Percentiles rank a stretch among this genome's conserved stretches.
These are phyloP conservation scores for Ziziphus jujuba DNA, from an alignment of 306 rosid genomes.

Conservation along the genomic window DNA sequence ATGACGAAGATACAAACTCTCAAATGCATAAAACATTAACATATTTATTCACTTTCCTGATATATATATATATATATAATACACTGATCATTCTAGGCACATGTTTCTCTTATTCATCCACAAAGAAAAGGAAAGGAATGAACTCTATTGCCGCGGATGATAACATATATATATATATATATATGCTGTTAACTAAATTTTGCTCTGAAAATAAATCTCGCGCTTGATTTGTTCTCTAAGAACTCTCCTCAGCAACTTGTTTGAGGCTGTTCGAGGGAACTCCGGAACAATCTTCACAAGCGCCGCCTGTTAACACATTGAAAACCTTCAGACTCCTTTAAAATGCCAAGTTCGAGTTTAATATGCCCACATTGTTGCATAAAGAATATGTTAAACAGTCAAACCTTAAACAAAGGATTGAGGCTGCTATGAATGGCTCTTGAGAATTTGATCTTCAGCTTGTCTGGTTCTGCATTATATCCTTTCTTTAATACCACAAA, in stretches of 20 bases:
- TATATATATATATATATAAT: too few relatives aligned
- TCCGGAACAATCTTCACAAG: slow-evolving; percentile 53
- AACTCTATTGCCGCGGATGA: too few relatives aligned
- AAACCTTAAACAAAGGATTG: slow-evolving; percentile 81
- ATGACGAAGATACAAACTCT: too few relatives aligned
- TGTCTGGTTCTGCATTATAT: slow-evolving; percentile 39
- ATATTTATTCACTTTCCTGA: too few relatives aligned
- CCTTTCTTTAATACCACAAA: slow-evolving; percentile 63
- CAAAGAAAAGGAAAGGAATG: too few relatives aligned
- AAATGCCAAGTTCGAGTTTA: neutral
- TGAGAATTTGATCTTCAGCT: slow-evolving; percentile 51
- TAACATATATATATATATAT: too few relatives aligned
- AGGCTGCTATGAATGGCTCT: slow-evolving; percentile 73
- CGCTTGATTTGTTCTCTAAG: slow-evolving; percentile 75
- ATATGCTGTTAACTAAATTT: slow-evolving; percentile 45
- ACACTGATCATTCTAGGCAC: too few relatives aligned
- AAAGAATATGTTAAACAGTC: neutral
- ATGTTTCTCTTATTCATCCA: too few relatives aligned
- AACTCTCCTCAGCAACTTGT: slow-evolving; percentile 78
- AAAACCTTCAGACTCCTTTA: neutral
- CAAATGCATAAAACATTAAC: too few relatives aligned
- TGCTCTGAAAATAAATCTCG: slow-evolving; percentile 56
- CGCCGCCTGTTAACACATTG: slow-evolving; percentile 47
- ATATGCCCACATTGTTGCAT: neutral
- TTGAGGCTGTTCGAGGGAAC: slow-evolving; percentile 82